phyloP scores from a whole-genome alignment of 139 green algal species.

The Ettlia oleoabundans region DNA sequence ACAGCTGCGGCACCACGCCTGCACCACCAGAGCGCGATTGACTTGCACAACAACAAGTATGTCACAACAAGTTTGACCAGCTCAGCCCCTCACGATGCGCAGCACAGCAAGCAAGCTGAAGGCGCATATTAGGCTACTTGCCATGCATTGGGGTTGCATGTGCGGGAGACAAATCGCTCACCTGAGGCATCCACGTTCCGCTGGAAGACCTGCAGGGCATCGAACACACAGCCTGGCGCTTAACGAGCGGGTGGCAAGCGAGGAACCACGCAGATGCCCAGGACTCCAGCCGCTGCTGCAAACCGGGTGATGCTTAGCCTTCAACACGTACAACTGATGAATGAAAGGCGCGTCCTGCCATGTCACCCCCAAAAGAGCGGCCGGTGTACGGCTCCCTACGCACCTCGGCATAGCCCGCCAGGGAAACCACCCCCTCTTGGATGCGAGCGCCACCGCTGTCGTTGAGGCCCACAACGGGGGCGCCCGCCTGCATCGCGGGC shows the following conservation, averaged over 20 bases:
- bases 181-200: conserved; percentile 76
- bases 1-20: conserved; percentile 76
- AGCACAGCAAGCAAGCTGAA: too few relatives aligned
- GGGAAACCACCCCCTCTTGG: conserved; percentile 70
- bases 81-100: too few relatives aligned
- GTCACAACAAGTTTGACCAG: too few relatives aligned
- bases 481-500: conserved; percentile 43
- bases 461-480: conserved; percentile 70
- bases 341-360: not conserved
- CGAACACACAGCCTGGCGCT: too few relatives aligned
- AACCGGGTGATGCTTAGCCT: not conserved
- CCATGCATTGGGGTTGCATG: too few relatives aligned
- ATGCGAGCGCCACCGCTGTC: conserved; percentile 75
- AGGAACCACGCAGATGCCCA: conserved; percentile 33
- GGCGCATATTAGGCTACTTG: too few relatives aligned
- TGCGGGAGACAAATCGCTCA: too few relatives aligned
- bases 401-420: conserved; percentile 70
- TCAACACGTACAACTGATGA: not conserved
- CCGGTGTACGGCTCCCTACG: not conserved
- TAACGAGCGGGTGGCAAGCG: not conserved
- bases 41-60: too few relatives aligned
- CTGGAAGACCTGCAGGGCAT: conserved; percentile 45
- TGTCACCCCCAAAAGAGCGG: not conserved
- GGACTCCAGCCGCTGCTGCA: too few relatives aligned
- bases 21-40: too few relatives aligned